Conservation (phyloP, 768 basidiomycete genomes). For the Gelatoporia subvermispora region DNA sequence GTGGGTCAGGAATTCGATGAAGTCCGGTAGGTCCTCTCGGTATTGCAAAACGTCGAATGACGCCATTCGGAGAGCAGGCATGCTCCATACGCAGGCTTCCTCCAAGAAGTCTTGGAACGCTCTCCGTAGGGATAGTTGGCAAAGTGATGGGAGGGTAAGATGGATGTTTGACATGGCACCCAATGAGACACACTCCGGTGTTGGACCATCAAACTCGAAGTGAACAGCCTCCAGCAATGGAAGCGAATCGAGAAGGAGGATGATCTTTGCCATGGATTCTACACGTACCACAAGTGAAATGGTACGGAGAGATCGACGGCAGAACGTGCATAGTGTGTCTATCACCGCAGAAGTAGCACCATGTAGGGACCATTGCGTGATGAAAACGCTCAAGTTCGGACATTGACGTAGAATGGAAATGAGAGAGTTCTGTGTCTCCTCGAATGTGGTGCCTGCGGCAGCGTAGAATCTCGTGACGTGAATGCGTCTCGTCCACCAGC, state of each 20-base stretch:
- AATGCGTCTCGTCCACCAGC: slow-evolving; percentile 72
- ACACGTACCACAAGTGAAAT: slow-evolving; percentile 57
- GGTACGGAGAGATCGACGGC: slow-evolving; percentile 49
- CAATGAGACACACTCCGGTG: slow-evolving; percentile 40
- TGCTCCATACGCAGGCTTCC: slow-evolving; percentile 59
- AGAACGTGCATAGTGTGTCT: slow-evolving; percentile 52
- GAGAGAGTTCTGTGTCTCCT: slow-evolving; percentile 50
- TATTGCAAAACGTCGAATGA: slow-evolving; percentile 49
- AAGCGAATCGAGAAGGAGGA: slow-evolving; percentile 66
- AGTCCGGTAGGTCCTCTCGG: slow-evolving; percentile 50
- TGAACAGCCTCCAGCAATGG: slow-evolving; percentile 51
- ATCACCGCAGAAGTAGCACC: slow-evolving; percentile 57
- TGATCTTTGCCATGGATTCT: slow-evolving; percentile 55
- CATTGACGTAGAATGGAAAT: slow-evolving; percentile 57
- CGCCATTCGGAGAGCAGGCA: slow-evolving; percentile 56
- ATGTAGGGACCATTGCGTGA: slow-evolving; percentile 62
- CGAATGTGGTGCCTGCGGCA: slow-evolving; percentile 36
- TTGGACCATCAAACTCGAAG: slow-evolving; percentile 40
- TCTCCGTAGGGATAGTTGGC: slow-evolving; percentile 61
- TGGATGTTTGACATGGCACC: slow-evolving; percentile 58
- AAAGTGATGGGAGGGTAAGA: slow-evolving; percentile 48
- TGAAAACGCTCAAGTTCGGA: slow-evolving; percentile 70
- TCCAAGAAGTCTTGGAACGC: slow-evolving; percentile 63
- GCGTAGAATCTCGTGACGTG: slow-evolving; percentile 55
- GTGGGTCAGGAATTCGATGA: slow-evolving; percentile 49